Conservation (phyloP, 495 filamentous ascomycete genomes). For the Neurospora sp. region DNA sequence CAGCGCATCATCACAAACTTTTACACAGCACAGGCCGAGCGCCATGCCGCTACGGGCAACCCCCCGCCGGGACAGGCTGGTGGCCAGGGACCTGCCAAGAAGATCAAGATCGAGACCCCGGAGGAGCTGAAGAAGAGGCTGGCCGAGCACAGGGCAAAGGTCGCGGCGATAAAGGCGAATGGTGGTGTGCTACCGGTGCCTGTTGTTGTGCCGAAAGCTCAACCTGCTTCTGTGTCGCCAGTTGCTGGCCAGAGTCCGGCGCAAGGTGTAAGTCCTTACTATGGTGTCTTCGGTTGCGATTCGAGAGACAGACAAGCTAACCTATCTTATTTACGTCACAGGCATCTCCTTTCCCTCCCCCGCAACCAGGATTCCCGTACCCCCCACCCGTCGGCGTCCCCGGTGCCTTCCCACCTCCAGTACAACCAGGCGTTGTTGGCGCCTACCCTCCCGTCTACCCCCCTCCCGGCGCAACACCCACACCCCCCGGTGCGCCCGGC, state of each 20-base stretch:
- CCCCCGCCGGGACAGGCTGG: constrained; percentile 50
- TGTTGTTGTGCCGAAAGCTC: background rate
- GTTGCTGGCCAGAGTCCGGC: constrained; percentile 43
- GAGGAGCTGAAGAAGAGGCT: constrained; percentile 75
- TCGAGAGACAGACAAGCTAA: background rate
- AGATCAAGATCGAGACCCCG: constrained; percentile 65
- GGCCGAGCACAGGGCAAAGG: constrained; percentile 67
- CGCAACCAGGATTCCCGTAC: constrained; percentile 29
- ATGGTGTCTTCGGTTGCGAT: constrained; percentile 32
- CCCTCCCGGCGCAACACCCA: constrained; percentile 8
- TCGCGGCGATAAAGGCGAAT: constrained; percentile 45
- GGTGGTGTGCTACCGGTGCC: background rate
- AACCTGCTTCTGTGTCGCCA: constrained; percentile 38
- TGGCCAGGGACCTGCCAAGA: constrained; percentile 53
- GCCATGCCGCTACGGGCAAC: constrained; percentile 75
- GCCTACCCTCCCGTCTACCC: constrained; percentile 24
- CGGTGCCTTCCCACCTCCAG: constrained; percentile 21
- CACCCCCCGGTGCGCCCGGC: background rate
- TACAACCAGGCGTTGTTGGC: constrained; percentile 19
- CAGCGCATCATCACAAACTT: constrained; percentile 75
- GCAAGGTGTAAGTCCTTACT: constrained; percentile 42
- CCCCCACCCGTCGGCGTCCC: constrained; percentile 5
- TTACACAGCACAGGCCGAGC: constrained; percentile 75
- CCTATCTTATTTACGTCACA: constrained; percentile 4
- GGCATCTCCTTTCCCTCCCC: constrained; percentile 34